phyloP scores from a whole-genome alignment of 2,329 filamentous ascomycete species.

The Verticillium nubilum region DNA sequence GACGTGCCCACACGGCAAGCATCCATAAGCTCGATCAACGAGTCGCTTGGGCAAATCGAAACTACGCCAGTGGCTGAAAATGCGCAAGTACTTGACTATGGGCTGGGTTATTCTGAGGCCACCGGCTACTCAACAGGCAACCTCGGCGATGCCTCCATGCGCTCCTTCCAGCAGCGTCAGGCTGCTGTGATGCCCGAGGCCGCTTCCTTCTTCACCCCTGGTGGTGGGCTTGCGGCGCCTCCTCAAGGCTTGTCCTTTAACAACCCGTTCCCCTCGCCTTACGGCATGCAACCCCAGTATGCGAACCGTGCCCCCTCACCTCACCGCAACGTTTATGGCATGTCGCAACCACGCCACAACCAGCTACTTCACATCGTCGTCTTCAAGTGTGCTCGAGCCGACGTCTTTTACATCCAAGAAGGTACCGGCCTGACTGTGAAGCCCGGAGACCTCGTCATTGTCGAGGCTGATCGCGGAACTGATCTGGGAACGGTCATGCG shows the following conservation, averaged over 20 bases:
- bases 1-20: conserved; percentile 60
- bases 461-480: conserved; percentile 93
- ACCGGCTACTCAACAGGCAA: conserved; percentile 28
- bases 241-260: conserved; percentile 31
- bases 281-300: conserved; percentile 38
- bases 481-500: conserved; percentile 90
- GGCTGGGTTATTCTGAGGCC: conserved; percentile 32
- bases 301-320: conserved; percentile 52
- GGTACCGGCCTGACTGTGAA: conserved; percentile 89
- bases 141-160: conserved; percentile 23
- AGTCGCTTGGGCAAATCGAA: conserved; percentile 43
- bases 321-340: conserved; percentile 55
- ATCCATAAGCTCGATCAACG: conserved; percentile 56
- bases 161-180: conserved; percentile 18
- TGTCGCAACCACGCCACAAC: conserved; percentile 56
- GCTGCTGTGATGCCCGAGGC: neutral
- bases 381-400: conserved; percentile 93
- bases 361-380: conserved; percentile 82
- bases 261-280: conserved; percentile 41
- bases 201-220: conserved; percentile 27
- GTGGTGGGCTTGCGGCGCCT: conserved; percentile 19
- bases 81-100: conserved; percentile 25
- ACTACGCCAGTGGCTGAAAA: conserved; percentile 20
- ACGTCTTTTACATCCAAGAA: conserved; percentile 96
- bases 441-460: conserved; percentile 89